These are phyloP conservation scores for Starmerella davenportii DNA, from an alignment of 805 yeast genomes.

Conservation along the genomic window DNA sequence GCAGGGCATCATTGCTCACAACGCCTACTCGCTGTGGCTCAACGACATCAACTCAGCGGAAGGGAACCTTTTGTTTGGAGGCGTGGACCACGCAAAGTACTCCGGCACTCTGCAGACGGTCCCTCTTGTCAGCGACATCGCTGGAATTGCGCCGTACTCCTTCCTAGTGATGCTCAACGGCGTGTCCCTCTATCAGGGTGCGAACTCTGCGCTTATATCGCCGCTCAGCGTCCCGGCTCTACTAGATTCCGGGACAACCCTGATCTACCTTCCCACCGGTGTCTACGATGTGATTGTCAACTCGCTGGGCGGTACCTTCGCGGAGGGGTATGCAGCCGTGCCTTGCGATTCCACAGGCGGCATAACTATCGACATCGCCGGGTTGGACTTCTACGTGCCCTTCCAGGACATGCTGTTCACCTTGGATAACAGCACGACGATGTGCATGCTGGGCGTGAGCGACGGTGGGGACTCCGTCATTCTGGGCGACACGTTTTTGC, in stretches of 20 bases:
- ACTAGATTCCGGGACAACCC: constrained; percentile 38
- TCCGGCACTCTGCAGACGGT: constrained; percentile 24
- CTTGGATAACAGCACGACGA: not conserved
- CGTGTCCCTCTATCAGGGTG: constrained; percentile 9
- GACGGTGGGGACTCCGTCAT: constrained; percentile 23
- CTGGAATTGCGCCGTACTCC: constrained; percentile 7
- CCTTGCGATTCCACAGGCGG: constrained; percentile 24
- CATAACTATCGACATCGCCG: constrained; percentile 34
- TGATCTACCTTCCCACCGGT: constrained; percentile 28
- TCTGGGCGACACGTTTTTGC: constrained; percentile 49
- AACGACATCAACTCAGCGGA: constrained; percentile 21
- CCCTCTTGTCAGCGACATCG: constrained; percentile 18
- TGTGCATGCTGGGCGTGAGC: constrained; percentile 18
- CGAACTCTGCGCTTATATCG: constrained; percentile 3
- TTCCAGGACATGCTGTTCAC: constrained; percentile 17
- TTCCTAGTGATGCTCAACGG: constrained; percentile 10
- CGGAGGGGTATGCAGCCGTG: constrained; percentile 26
- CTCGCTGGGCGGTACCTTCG: constrained; percentile 27
- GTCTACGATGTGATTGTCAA: constrained; percentile 20
- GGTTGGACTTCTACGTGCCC: constrained; percentile 32
- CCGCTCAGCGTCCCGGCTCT: constrained; percentile 22
- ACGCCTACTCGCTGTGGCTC: constrained; percentile 32
- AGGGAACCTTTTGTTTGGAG: constrained; percentile 30
- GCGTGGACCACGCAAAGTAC: constrained; percentile 29
- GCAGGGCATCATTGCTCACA: constrained; percentile 27